These are phyloP conservation scores for Clavispora santaluciae DNA, from an alignment of 805 yeast species.

Conservation along the genomic window DNA sequence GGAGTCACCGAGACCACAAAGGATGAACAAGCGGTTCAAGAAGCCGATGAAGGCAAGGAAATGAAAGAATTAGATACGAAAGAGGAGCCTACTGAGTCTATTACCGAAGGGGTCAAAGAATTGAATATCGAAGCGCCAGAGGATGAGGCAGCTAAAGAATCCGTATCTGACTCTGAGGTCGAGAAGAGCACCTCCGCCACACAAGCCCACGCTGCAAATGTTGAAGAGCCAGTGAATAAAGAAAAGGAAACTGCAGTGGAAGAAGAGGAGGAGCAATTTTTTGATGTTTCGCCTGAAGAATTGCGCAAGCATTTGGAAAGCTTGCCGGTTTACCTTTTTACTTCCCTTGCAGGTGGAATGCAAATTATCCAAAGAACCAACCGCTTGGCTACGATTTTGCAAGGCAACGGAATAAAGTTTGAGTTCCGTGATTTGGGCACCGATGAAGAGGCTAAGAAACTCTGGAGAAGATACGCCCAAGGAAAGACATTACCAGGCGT, in stretches of 20 bases:
- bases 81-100: background rate
- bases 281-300: conserved; percentile 38
- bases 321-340: conserved; percentile 70
- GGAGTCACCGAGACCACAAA: too few relatives aligned
- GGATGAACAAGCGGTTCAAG: too few relatives aligned
- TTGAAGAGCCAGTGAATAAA: conserved; percentile 5
- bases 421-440: conserved; percentile 78
- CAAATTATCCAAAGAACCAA: conserved; percentile 75
- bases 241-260: background rate
- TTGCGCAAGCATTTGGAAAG: conserved; percentile 38
- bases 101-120: background rate
- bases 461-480: conserved; percentile 71
- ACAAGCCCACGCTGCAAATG: too few relatives aligned
- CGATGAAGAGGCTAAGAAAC: conserved; percentile 75
- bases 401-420: conserved; percentile 67
- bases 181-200: conserved; percentile 5
- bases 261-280: conserved; percentile 18
- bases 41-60: too few relatives aligned
- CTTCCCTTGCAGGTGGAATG: conserved; percentile 86
- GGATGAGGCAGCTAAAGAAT: conserved; percentile 1
- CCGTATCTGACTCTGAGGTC: conserved; percentile 4
- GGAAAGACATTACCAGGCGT: conserved; percentile 82
- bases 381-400: conserved; percentile 65
- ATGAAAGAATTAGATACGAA: too few relatives aligned
- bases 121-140: background rate